phyloP scores from a whole-genome alignment of 495 filamentous ascomycete species.

The Podospora australis region DNA sequence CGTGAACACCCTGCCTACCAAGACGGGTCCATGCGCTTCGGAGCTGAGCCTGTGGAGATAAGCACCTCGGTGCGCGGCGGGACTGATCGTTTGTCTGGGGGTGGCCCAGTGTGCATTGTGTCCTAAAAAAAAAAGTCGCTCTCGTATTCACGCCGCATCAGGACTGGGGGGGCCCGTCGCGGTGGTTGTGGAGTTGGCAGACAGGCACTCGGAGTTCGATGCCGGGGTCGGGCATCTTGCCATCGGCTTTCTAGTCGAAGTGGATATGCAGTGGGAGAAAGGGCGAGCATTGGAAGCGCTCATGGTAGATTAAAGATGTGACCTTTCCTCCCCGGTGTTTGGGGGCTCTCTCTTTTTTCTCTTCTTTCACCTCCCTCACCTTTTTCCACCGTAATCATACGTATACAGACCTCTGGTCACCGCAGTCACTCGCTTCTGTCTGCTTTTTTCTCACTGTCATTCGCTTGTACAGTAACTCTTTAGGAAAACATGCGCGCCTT shows the following conservation, averaged over 20 bases:
- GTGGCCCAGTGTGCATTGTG: conserved; percentile 1
- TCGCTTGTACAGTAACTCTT: conserved; percentile 5
- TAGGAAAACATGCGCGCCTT: conserved; percentile 13
- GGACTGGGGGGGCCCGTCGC: background rate
- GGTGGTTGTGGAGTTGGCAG: background rate
- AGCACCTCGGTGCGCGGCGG: background rate
- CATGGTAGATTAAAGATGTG: conserved; percentile 3
- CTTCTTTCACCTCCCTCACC: background rate
- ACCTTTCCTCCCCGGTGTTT: background rate
- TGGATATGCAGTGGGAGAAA: background rate
- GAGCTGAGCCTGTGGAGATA: background rate
- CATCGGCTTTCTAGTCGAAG: background rate
- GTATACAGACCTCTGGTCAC: conserved; percentile 13
- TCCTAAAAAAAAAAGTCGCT: background rate
- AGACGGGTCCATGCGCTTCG: background rate
- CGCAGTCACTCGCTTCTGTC: conserved; percentile 14
- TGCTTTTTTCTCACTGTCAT: conserved; percentile 5
- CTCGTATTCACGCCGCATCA: conserved; percentile 10
- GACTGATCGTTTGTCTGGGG: background rate
- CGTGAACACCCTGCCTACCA: background rate
- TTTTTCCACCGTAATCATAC: conserved; percentile 1
- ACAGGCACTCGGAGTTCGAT: background rate
- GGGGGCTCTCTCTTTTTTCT: background rate
- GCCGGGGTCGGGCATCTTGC: background rate
- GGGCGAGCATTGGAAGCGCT: background rate